Base-by-base conservation (phyloP, 179 eudicot species). In the Beta lomatogona region DNA sequence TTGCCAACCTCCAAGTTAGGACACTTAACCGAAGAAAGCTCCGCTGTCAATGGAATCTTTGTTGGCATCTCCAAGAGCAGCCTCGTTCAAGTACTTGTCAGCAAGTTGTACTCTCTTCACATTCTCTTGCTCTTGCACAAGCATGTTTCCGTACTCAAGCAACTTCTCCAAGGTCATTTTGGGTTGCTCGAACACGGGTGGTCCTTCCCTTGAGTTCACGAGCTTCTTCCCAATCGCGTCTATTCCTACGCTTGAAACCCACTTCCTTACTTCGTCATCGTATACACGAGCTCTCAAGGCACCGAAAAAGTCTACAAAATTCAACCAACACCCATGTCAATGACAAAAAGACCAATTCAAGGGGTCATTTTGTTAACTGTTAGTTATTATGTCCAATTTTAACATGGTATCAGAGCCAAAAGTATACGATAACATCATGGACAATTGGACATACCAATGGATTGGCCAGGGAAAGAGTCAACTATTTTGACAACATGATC, bases 51-150 rank as follows among this genome's bases (percentile, higher is more conserved):
- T 87, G 69, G 91, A 28, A 67, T 93, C 97, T 71, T 83, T 81
- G 89, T 93, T 93, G 16, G 97, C 97, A 41, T 93, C 92, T 41
- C 97, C 97, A 55, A 93, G 92, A 9, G 97, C 95, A n/a, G 97
- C 97, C 53, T 83, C 85, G 22, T 74, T 89, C 89, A 93, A 22
- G 86, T 93, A 93, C 77, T 75, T 83, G 78, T 92, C 97, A 11
- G 97, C 95, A 67, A 93, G 82, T 71, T 93, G 97, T 53, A 93
- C 97, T 86, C 97, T 90, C 97, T 93, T 93, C 44, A 93, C 97
- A 21, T 93, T 93, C 76, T 90, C 94, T 76, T 93, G 97, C 73
- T 93, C 97, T 44, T 84, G 84, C 76, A 93, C 97, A 46, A 93
- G 90, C 97, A 93, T 92, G 89, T 85, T 75, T 16, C 97, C 95